Base-by-base conservation (phyloP, 129 eudicot species). In the carrot (Daucus carota) region DNA sequence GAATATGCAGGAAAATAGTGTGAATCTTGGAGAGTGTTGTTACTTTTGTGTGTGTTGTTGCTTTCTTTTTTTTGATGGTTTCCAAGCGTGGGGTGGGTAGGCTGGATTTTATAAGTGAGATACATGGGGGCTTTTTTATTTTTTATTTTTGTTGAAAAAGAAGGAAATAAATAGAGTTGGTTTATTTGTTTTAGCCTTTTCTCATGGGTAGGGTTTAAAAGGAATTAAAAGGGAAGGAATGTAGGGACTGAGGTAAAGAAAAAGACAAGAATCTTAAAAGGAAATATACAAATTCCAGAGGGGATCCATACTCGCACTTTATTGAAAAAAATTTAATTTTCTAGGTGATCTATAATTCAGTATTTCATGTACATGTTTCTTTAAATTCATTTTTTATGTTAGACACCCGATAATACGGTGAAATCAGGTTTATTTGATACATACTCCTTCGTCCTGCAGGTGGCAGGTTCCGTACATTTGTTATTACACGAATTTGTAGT, bases 101-200 rank as follows among this genome's bases (percentile, higher is more conserved):
- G 78, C 70, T 75, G 54, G 71, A 2, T 54, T 54, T 75, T 54
- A 36, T 50, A 75, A 59, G 70, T 38, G 70, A 59, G 13, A 11
- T 70, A 41, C 50, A 70, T 11, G 71, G 38, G 14, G 43, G 73
- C 20, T 8, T 54, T n/a, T 7, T 54, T 15, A 0, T 54, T 20
- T 8, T 54, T 8, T 7, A 18, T 52, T 52, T 54, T 0, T 20
- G 1, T 13, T 8, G 36, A 34, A 45, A 6, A 20, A 42, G 36
- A 9, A 60, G 14, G 73, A 48, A 16, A 46, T 47, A 69, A 29
- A 75, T 57, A 46, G 28, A 26, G 11, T 41, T 41, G 13, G 34
- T 59, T 38, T 28, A 4, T 36, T 40, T 40, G 62, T 52, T 52
- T 52, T 44, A 44, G 47, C 47, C 31, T 14, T 1, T 3, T 26